Evolutionary conservation across 1,284 basidiomycete species (phyloP), one percentile per base, ranked within the genome.

Genomic region (Austroboletus rostrupii): DNA sequence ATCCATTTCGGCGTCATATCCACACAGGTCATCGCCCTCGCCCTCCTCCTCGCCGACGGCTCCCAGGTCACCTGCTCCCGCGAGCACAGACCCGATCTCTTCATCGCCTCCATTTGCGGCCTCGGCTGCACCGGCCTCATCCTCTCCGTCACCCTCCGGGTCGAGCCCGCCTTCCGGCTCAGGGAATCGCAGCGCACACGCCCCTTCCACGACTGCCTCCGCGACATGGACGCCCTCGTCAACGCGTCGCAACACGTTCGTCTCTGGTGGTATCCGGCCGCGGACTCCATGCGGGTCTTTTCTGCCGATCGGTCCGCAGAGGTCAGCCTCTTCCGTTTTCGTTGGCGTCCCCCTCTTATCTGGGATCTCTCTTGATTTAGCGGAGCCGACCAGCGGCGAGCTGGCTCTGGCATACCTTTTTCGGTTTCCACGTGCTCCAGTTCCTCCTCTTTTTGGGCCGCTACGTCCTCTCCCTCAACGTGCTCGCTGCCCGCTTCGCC

Each of bases 221-320:
- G 70, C 33, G 67, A 75, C 47, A 61, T 88, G 20, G 79, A 86
- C 54, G 54, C 69, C 9, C 72, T 95, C 60, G 83, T 79, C 33
- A 64, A 67, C 45, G 77, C 80, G 43, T 84, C 89, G 1, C 83
- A 98, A 70, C 93, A 97, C 67, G 90, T 92, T 21, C 78, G 92
- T n/a, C 77, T 94, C 28, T 95, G 92, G 90, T 99, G 95, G 94
- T 97, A 88, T 71, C 92, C 95, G 2, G 85, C 90, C 51, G 81
- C 85, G 17, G 82, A 85, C 53, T 75, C 74, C 33, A 76, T 94
- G 50, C 83, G 92, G 37, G 79, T 92, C 48, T 87, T 85, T 59
- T 76, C 83, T 54, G 79, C 87, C 37, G 81, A 92, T 67, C 77
- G 93, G 47, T 90, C 92, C 1, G 69, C 72, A 47, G 86, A 92